phyloP scores from a whole-genome alignment of 2,329 filamentous ascomycete species.

The Xylariaceae sp. region DNA sequence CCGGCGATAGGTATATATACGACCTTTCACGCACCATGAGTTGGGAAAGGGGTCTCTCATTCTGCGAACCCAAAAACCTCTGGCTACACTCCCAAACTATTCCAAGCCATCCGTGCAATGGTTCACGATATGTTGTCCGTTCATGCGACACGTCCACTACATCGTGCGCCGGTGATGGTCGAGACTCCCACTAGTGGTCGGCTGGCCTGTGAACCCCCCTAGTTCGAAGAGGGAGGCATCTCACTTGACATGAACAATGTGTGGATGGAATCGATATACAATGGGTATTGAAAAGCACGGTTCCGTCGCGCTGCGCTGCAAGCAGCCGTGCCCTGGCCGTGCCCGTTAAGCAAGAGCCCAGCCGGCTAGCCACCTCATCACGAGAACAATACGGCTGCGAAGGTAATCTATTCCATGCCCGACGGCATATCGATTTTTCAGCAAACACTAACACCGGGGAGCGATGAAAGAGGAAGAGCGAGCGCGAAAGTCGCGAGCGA shows the following conservation, averaged over 20 bases:
- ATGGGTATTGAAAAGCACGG: neutral
- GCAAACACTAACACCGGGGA: constrained; percentile 5
- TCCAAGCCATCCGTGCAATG: no score
- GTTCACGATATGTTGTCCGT: neutral
- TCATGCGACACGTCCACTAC: neutral
- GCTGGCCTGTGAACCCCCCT: neutral
- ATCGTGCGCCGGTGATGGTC: neutral
- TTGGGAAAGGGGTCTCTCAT: no score
- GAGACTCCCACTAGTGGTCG: neutral
- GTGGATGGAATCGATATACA: neutral
- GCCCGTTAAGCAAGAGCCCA: neutral
- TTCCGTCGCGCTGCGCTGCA: neutral
- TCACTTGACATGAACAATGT: neutral
- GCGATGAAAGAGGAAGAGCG: no score
- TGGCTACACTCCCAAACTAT: no score
- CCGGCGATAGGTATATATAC: neutral
- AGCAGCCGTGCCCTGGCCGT: constrained; percentile 1
- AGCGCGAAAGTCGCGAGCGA: no score
- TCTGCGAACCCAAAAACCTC: no score
- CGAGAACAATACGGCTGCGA: constrained; percentile 9
- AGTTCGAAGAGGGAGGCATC: neutral
- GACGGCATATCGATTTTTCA: neutral
- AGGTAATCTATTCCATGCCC: constrained; percentile 1
- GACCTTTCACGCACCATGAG: neutral
- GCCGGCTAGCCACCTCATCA: constrained; percentile 12